A percentile compares a stretch with the other conserved stretches of the same genome.
These are phyloP conservation scores for Gaeumannomyces sp. DNA, from an alignment of 2,329 filamentous ascomycete species.

Conservation along the genomic window DNA sequence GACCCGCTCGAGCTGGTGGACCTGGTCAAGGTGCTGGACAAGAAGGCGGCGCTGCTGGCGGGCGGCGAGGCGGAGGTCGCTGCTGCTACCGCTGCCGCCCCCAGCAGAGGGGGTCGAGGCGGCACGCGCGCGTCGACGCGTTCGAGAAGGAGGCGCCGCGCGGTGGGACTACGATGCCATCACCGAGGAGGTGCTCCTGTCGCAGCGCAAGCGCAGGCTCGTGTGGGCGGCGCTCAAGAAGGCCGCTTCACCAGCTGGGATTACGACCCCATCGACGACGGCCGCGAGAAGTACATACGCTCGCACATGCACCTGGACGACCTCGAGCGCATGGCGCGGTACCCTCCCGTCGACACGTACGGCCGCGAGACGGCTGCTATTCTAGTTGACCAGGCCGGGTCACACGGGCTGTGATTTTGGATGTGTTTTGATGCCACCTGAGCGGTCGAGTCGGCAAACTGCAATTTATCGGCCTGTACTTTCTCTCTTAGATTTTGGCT, in stretches of 20 bases:
- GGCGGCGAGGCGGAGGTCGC: background rate
- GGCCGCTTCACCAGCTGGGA: conserved; percentile 78
- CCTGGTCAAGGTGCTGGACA: conserved; percentile 44
- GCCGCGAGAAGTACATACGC: conserved; percentile 72
- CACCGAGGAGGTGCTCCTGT: conserved; percentile 64
- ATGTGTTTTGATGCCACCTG: no score
- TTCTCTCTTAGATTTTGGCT: no score
- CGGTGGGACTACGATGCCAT: conserved; percentile 81
- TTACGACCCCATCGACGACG: conserved; percentile 68
- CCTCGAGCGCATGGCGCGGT: conserved; percentile 69
- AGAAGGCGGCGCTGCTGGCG: conserved; percentile 21
- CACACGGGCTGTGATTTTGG: conserved; percentile 33
- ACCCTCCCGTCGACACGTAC: conserved; percentile 55
- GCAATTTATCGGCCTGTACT: no score
- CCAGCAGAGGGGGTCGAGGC: conserved; percentile 20
- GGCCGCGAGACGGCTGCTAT: conserved; percentile 41
- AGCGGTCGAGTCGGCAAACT: no score
- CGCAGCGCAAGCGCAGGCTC: conserved; percentile 71
- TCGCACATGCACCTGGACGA: conserved; percentile 76
- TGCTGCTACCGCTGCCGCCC: no score
- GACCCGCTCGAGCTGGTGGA: conserved; percentile 78
- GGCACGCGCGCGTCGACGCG: conserved; percentile 31
- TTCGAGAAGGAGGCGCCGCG: conserved; percentile 68
- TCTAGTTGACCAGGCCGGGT: conserved; percentile 36
- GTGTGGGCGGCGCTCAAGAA: conserved; percentile 74